Evolutionary conservation across 495 filamentous ascomycete genomes (phyloP).

Genomic region (Geopyxis carbonaria): DNA sequence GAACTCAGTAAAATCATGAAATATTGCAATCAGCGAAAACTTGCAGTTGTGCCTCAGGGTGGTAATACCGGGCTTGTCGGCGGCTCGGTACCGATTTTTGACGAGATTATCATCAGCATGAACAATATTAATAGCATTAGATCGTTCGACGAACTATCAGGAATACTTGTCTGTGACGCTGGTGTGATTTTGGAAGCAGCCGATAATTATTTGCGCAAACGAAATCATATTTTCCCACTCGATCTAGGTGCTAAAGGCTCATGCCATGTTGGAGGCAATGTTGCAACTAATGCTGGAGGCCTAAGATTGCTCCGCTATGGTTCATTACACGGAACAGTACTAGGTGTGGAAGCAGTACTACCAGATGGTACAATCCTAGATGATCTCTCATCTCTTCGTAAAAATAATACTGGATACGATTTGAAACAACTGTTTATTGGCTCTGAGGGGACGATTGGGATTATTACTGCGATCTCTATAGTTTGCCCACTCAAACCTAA

Average conservation of each 20-base stretch:
- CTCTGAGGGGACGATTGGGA: constrained; percentile 80
- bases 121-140: constrained; percentile 76
- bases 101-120: constrained; percentile 89
- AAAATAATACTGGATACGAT: constrained; percentile 98
- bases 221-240: constrained; percentile 73
- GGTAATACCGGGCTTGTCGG: constrained; percentile 93
- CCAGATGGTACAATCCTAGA: constrained; percentile 84
- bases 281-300: constrained; percentile 91
- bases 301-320: constrained; percentile 82
- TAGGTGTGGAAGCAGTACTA: constrained; percentile 83
- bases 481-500: constrained; percentile 70
- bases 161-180: constrained; percentile 73
- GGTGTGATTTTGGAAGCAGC: constrained; percentile 80
- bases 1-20: constrained; percentile 75
- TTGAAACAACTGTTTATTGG: constrained; percentile 96
- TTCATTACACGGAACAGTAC: constrained; percentile 76
- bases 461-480: constrained; percentile 80
- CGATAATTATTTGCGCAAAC: constrained; percentile 65
- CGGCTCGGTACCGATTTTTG: constrained; percentile 86
- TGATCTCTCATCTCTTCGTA: constrained; percentile 68
- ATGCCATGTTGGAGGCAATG: constrained; percentile 94
- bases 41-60: constrained; percentile 95
- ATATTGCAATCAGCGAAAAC: constrained; percentile 79
- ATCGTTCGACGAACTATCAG: constrained; percentile 84
- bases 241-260: constrained; percentile 95